Evolutionary conservation across 352 stramenopile species (phyloP).

Genomic region (Phytopythium litorale): DNA sequence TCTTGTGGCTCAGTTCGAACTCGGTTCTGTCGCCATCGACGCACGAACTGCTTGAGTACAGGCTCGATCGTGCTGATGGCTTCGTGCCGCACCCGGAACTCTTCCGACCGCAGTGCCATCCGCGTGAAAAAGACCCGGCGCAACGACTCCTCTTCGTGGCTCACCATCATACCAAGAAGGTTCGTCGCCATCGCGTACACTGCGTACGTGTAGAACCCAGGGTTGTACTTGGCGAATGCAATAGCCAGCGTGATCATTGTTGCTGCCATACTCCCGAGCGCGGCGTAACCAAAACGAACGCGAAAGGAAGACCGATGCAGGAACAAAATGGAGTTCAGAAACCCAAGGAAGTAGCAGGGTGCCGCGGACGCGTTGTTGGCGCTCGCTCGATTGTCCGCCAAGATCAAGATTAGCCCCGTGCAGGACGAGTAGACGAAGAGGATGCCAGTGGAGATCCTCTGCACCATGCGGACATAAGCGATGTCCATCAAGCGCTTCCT

Average conservation of each 20-base stretch:
- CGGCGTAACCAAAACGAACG: constrained; percentile 36
- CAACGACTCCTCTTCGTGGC: constrained; percentile 43
- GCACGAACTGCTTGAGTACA: constrained; percentile 20
- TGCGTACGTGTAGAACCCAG: constrained; percentile 20
- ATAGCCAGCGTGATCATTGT: constrained; percentile 8
- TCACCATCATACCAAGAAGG: constrained; percentile 38
- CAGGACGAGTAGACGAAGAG: constrained; percentile 29
- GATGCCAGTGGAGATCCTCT: constrained; percentile 22
- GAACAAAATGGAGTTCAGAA: constrained; percentile 42
- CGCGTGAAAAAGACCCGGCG: constrained; percentile 43
- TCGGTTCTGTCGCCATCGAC: not conserved
- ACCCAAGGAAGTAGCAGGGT: constrained; percentile 39
- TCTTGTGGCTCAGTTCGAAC: not conserved
- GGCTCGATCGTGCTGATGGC: constrained; percentile 23
- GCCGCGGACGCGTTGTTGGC: constrained; percentile 20
- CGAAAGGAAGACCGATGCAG: constrained; percentile 38
- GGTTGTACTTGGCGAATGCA: constrained; percentile 5
- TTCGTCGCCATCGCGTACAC: constrained; percentile 28
- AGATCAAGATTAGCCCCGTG: constrained; percentile 32
- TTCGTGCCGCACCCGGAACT: constrained; percentile 27
- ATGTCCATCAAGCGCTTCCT: constrained; percentile 4
- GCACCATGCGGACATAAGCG: constrained; percentile 29
- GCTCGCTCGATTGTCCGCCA: constrained; percentile 22
- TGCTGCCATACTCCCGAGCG: constrained; percentile 15
- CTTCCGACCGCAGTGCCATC: constrained; percentile 31